Base-by-base conservation (phyloP, 176 grass and related monocot genomes). In the Coix lacrymajobi region DNA sequence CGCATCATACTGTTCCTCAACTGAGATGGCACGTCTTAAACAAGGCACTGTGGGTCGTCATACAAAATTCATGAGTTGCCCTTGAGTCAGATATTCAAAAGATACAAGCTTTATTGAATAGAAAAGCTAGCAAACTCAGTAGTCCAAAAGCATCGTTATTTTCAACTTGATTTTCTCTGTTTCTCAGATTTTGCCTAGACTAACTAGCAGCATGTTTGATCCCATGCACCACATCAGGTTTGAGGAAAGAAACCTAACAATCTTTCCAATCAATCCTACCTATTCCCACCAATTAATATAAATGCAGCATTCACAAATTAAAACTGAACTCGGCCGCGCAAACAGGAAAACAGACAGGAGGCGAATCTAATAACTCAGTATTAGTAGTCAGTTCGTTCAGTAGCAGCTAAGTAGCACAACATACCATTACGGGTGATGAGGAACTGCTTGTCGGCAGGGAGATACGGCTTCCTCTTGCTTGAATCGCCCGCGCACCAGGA, bases 351-450 rank as follows among this genome's bases (percentile, higher is more conserved):
- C 13, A 49, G 46, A 45, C 10, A 38, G 22, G 62, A 75, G 63
- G 1, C 32, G 17, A 56, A 31, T 8, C 30, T 15, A 14, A 5
- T 6, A 2, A 41, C 4, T 41, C 40, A 41, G 1, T 11, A n/a
- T n/a, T n/a, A n/a, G n/a, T n/a, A n/a, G n/a, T n/a, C n/a, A 8
- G 26, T 15, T 28, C 26, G 24, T 69, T 76, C 12, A 76, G 54
- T 15, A 19, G 30, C 9, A 39, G 32, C 32, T 44, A 1, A 14
- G 41, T 44, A 44, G 43, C 43, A 33, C 1, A 40, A 26, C 30
- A 70, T 95, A 98, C 96, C 96, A 29, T 98, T 98, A 43, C 96
- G 91, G 52, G 92, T 95, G 66, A 98, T 79, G 24, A 98, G 89
- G 77, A 89, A 98, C 57, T 95, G 92, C 84, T 95, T 98, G 13